Conservation (phyloP, 1,139 yeast genomes). For the Tardiomyces blankii region DNA sequence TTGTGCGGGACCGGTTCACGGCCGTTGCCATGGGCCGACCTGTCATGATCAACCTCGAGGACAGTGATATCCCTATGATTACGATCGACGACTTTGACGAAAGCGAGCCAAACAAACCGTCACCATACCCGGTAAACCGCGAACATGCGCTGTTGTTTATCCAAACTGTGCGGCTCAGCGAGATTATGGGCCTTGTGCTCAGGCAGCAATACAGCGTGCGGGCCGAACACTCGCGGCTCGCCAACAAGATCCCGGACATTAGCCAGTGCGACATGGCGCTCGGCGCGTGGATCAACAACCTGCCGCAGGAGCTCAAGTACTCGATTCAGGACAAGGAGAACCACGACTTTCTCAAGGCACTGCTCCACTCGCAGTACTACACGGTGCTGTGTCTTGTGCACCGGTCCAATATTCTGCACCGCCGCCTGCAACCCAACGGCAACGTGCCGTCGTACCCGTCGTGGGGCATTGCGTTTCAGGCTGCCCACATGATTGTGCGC, state of each 20-base stretch:
- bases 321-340: constrained; percentile 41
- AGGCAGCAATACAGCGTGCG: constrained; percentile 65
- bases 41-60: constrained; percentile 54
- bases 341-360: constrained; percentile 48
- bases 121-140: constrained; percentile 36
- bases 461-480: constrained; percentile 80
- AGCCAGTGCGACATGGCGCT: constrained; percentile 69
- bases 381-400: constrained; percentile 62
- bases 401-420: constrained; percentile 52
- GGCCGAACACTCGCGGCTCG: constrained; percentile 43
- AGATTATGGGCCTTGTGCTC: constrained; percentile 61
- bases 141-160: constrained; percentile 48
- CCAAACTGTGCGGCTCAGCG: constrained; percentile 56
- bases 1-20: constrained; percentile 58
- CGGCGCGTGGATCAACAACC: constrained; percentile 66
- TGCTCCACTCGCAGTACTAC: constrained; percentile 63
- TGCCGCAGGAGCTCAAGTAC: constrained; percentile 57
- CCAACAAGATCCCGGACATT: constrained; percentile 41
- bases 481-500: constrained; percentile 69
- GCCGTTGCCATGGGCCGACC: constrained; percentile 79
- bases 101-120: constrained; percentile 36
- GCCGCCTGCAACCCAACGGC: constrained; percentile 30
- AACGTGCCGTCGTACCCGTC: constrained; percentile 48
- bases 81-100: constrained; percentile 53
- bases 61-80: constrained; percentile 71